Percentiles rank a stretch among this genome's conserved stretches.
phyloP scores from a whole-genome alignment of 768 basidiomycete species.

The Sistotremastrum niveocremeum region DNA sequence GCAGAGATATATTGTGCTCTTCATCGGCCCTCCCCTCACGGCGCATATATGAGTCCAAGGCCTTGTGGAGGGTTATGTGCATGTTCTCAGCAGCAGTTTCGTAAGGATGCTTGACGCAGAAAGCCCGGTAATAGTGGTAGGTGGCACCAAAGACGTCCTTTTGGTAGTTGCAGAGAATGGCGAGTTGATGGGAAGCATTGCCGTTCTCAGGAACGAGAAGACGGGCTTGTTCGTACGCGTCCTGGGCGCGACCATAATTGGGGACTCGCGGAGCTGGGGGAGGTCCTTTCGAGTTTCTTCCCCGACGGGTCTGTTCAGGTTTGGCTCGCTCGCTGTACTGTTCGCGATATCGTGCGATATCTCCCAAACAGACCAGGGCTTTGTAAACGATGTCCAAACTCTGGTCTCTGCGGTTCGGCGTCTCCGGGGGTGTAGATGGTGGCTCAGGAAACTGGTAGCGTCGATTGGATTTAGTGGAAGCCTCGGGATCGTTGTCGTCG shows the following conservation, averaged over 20 bases:
- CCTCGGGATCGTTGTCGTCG: constrained; percentile 18
- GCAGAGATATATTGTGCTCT: constrained; percentile 14
- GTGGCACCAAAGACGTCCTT: constrained; percentile 70
- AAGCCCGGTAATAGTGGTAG: constrained; percentile 81
- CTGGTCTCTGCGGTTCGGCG: constrained; percentile 39
- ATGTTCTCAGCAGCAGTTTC: constrained; percentile 82
- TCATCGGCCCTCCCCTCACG: constrained; percentile 21
- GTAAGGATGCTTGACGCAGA: constrained; percentile 79
- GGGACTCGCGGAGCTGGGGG: constrained; percentile 34
- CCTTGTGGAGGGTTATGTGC: constrained; percentile 52
- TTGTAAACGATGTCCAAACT: constrained; percentile 74
- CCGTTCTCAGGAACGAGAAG: constrained; percentile 77
- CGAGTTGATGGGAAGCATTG: constrained; percentile 92
- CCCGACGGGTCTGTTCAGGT: constrained; percentile 25
- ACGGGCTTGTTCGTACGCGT: constrained; percentile 78
- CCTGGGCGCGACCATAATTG: constrained; percentile 61
- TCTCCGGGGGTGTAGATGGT: constrained; percentile 17
- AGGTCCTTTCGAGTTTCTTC: constrained; percentile 35
- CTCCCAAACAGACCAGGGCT: constrained; percentile 82
- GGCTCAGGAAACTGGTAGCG: constrained; percentile 39
- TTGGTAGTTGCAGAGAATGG: constrained; percentile 78
- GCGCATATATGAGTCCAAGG: constrained; percentile 42
- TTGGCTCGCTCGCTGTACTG: constrained; percentile 67
- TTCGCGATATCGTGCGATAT: constrained; percentile 88
- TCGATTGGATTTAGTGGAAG: constrained; percentile 18